Evolutionary conservation across 208 protist species (phyloP), one percentile per base, ranked within the genome.

Genomic region (Trypanosoma theileri): DNA sequence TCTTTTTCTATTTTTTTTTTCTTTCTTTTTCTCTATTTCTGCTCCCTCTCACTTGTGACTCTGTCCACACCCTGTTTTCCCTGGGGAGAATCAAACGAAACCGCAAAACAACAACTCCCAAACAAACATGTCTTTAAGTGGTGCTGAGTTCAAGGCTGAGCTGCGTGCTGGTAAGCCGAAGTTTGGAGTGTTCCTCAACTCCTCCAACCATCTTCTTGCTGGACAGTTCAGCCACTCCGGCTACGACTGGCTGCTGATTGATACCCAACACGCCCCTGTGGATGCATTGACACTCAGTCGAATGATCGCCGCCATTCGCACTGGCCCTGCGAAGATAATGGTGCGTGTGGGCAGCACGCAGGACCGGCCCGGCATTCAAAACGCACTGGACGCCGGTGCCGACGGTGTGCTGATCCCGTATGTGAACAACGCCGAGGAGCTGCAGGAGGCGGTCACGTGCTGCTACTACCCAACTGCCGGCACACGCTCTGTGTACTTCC

Each of bases 211-310:
- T 59, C 68, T 88, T 51, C 71, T 92, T 45, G 84, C 86, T 40
- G 86, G 83, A 35, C 86, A 92, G 83, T 92, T 92, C 77, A 87
- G 75, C 58, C 86, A 92, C 83, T 89, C 77, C 50, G 86, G 86
- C 73, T 89, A 92, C 65, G 86, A 89, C 83, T 92, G 86, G 86
- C 81, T 92, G 63, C 71, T 92, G 55, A 88, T 92, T 53, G 86
- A 92, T 58, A 72, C 79, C 12, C 86, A 92, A 74, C 86, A 92
- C 77, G 85, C 83, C 61, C 86, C 86, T 24, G 79, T 82, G 44
- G 70, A 89, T 78, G 69, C 75, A 35, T 4, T 82, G 64, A 85
- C 83, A 46, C 50, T 89, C 61, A 74, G 81, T 48, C 63, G 85
- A 60, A 88, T 89, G 86, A 77, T 89, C 59, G 73, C 81, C 31